Conservation (phyloP, 257 asterid species). For the Solanum ahanhuiri region DNA sequence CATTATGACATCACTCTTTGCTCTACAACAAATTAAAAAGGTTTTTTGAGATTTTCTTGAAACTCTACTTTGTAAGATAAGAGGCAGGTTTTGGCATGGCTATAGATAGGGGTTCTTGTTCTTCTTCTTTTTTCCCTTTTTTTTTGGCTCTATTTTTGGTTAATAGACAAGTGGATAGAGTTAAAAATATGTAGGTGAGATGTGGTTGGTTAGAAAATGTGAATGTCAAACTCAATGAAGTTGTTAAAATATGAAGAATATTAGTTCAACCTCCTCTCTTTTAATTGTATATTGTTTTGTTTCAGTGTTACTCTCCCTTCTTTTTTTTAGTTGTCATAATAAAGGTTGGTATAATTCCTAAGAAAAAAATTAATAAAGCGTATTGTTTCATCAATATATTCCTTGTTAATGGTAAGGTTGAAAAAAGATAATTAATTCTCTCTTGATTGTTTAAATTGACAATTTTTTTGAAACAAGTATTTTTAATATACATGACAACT, state of each 20-base stretch:
- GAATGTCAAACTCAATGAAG: conserved; percentile 26
- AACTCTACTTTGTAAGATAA: background rate
- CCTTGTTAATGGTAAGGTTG: too few relatives aligned
- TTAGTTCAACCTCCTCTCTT: background rate
- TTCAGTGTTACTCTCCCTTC: background rate
- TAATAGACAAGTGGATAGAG: background rate
- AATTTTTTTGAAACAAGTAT: too few relatives aligned
- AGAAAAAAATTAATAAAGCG: too few relatives aligned
- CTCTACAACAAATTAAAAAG: background rate
- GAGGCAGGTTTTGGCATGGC: background rate
- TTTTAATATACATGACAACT: background rate
- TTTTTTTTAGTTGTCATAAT: too few relatives aligned
- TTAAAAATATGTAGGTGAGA: background rate
- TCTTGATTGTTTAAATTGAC: too few relatives aligned
- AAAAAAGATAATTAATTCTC: background rate
- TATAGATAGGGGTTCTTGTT: background rate
- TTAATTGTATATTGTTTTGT: background rate
- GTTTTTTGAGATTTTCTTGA: background rate
- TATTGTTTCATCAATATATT: too few relatives aligned
- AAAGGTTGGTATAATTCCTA: too few relatives aligned
- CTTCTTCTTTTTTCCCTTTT: background rate
- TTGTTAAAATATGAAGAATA: background rate
- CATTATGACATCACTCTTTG: conserved; percentile 29
- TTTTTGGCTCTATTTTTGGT: background rate
- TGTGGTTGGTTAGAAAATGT: conserved; percentile 18